These are phyloP conservation scores for Spergularia marina DNA, from an alignment of 148 eudicot genomes.

Conservation along the genomic window DNA sequence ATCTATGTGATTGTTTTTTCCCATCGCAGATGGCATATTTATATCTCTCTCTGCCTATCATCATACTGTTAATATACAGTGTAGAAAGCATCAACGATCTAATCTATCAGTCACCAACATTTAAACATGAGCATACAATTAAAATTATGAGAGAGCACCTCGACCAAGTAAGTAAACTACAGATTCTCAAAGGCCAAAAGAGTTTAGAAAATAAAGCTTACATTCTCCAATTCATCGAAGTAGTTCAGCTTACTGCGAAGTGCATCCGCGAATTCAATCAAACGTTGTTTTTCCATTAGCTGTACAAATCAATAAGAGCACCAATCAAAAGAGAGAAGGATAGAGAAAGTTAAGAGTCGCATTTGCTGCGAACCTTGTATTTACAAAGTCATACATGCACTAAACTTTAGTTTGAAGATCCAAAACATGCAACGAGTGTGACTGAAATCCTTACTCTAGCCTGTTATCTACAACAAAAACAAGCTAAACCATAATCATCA, in stretches of 20 bases:
- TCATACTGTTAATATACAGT: background rate
- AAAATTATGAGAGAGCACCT: background rate
- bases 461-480: too few species aligned
- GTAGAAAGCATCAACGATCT: background rate
- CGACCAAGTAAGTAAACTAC: background rate
- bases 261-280: constrained; percentile 93
- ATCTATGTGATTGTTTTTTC: background rate
- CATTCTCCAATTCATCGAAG: constrained; percentile 97
- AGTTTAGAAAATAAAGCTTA: constrained; percentile 37
- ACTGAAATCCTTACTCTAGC: too few species aligned
- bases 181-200: constrained; percentile 4
- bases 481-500: too few species aligned
- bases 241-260: constrained; percentile 90
- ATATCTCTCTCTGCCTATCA: background rate
- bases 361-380: background rate
- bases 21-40: background rate
- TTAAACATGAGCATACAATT: background rate
- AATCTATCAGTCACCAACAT: background rate
- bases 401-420: too few species aligned
- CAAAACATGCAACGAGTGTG: too few species aligned
- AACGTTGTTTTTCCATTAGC: constrained; percentile 88
- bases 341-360: background rate
- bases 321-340: constrained; percentile 14
- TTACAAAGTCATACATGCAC: background rate
- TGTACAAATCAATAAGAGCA: constrained; percentile 34